phyloP scores from a whole-genome alignment of 331 rosid genomes.

The Prunus yedoensis region DNA sequence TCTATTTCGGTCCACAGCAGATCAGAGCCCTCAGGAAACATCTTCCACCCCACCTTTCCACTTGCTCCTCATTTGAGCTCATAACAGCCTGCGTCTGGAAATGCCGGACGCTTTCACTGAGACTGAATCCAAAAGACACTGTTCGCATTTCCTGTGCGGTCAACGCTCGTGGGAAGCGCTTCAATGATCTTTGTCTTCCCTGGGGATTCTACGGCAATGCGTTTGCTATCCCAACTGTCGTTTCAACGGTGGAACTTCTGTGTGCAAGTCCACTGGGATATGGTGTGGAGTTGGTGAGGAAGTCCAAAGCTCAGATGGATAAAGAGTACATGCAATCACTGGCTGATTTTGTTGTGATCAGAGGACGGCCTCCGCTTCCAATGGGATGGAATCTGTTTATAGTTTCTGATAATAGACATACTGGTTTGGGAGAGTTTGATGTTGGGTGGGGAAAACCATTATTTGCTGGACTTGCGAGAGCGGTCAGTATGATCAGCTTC shows the following conservation, averaged over 20 bases:
- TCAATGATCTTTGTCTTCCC: background rate
- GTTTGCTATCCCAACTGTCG: background rate
- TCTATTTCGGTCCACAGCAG: background rate
- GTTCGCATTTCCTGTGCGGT: background rate
- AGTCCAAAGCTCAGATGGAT: background rate
- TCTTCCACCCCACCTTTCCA: background rate
- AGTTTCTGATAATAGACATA: background rate
- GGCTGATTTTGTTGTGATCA: conserved; percentile 7
- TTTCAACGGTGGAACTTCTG: background rate
- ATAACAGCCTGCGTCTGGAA: conserved; percentile 15
- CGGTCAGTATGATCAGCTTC: background rate
- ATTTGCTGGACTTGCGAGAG: conserved; percentile 8
- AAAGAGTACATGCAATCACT: conserved; percentile 18
- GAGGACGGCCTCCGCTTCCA: background rate
- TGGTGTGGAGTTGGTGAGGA: conserved; percentile 20
- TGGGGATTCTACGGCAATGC: conserved; percentile 18
- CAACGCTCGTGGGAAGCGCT: background rate
- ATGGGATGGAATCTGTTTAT: background rate
- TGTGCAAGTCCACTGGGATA: conserved; percentile 11
- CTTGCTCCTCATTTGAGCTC: conserved; percentile 13
- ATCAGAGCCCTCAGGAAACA: background rate
- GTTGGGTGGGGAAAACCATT: conserved; percentile 21
- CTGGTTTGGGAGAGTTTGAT: conserved; percentile 6
- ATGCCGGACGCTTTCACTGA: conserved; percentile 6
- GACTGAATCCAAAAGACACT: background rate